Base-by-base conservation (phyloP, 2,329 filamentous ascomycete species). In the Dactylellina cionopaga region DNA sequence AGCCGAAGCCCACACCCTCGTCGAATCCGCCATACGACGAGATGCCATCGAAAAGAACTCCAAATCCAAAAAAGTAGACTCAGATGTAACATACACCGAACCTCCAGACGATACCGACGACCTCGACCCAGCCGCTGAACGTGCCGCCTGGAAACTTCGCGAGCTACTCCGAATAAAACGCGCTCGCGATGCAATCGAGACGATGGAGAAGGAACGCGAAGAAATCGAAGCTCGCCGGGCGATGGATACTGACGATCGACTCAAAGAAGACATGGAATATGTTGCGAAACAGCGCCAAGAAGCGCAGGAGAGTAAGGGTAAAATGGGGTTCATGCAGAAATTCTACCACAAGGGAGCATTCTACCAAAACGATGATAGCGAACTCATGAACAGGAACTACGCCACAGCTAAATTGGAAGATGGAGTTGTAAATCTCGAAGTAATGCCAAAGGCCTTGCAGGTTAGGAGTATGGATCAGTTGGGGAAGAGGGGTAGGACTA, bases 291-390 rank as follows among this genome's bases (percentile, higher is more conserved):
- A 98, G 81, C 88, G 90, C 76, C 90, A 90, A 74, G 92, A 96
- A 74, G 83, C 84, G 22, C 91, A 91, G 77, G 88, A 90, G 73
- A 81, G 84, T 54, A 89, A 90, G 72, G 92, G 92, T 58, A 90
- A 94, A 81, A 92, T 95, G 85, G 86, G 86, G 1, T 97, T 88
- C 80, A 92, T 98, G 90, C 93, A 97, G 79, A 92, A 93, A 79
- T 99, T 98, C 82, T 93, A 92, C 81, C 95, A 99, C 84, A 94
- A 93, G 82, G 95, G 95, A 51, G 95, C 95, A 13, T 99, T 98
- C 83, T 98, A 92, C 83, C 90, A 90, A 76, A 92, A 93, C 56
- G 58, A 58, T 29, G 91, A 96, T 77, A 85, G 89, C 55, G 87
- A 89, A 76, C 39, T 63, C 15, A 44, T 91, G 74, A 86, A 89